A percentile compares a stretch with the other conserved stretches of the same genome.
These are phyloP conservation scores for Vanrija sp. DNA, from an alignment of 1,284 basidiomycete species.

Conservation along the genomic window DNA sequence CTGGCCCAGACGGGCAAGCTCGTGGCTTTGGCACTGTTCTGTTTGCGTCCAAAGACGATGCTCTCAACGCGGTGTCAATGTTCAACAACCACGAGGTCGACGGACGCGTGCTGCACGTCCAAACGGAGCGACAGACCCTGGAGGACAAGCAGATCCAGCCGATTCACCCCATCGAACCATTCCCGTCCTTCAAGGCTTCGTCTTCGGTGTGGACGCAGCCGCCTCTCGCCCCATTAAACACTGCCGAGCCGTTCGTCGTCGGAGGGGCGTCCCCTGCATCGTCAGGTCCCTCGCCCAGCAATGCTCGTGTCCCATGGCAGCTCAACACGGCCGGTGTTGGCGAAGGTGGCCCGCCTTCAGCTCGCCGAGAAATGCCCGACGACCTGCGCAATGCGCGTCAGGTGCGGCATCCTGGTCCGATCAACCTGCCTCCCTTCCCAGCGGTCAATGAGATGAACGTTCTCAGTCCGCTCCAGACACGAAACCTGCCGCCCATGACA, in stretches of 20 bases:
- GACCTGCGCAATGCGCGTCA: not conserved
- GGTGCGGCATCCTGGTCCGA: conserved; percentile 39
- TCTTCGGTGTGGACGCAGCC: conserved; percentile 5
- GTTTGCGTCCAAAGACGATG: conserved; percentile 77
- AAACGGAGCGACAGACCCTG: conserved; percentile 37
- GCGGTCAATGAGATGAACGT: conserved; percentile 31
- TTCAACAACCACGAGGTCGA: conserved; percentile 53
- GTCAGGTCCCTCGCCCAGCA: not conserved
- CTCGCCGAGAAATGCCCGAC: conserved; percentile 1
- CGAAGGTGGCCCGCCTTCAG: too few relatives aligned
- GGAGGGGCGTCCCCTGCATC: not conserved
- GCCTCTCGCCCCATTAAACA: not conserved
- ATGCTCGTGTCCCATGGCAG: conserved; percentile 22
- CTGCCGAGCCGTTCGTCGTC: not conserved
- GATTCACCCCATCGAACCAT: conserved; percentile 15
- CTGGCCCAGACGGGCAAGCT: conserved; percentile 78
- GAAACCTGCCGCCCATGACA: conserved; percentile 49
- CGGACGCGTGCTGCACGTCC: conserved; percentile 39
- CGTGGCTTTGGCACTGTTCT: conserved; percentile 84
- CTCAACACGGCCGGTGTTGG: conserved; percentile 17
- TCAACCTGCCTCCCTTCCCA: conserved; percentile 40
- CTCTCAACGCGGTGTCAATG: conserved; percentile 75
- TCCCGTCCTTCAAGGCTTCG: conserved; percentile 11
- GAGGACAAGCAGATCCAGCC: conserved; percentile 19
- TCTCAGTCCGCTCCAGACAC: conserved; percentile 38